Conservation (phyloP, 1,139 yeast genomes). For the Suhomyces ambrosiae region DNA sequence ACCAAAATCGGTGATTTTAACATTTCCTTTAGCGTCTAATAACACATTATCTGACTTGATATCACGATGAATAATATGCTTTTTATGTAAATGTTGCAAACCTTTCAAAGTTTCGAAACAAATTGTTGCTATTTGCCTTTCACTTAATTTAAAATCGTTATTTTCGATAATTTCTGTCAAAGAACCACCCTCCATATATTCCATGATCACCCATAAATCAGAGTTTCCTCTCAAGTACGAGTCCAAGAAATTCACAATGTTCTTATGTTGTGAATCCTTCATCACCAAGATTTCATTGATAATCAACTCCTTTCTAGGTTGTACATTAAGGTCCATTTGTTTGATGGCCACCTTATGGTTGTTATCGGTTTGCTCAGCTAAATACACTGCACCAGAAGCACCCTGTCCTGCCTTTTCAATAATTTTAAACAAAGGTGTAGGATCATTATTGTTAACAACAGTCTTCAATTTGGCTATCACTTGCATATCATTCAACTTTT, state of each 20-base stretch:
- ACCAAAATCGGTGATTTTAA: conserved; percentile 96
- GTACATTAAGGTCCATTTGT: conserved; percentile 92
- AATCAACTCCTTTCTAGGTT: conserved; percentile 91
- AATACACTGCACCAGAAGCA: conserved; percentile 93
- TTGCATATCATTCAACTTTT: conserved; percentile 83
- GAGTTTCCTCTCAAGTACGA: conserved; percentile 45
- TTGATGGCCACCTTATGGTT: conserved; percentile 76
- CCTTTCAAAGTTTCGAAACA: conserved; percentile 93
- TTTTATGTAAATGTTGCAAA: conserved; percentile 83
- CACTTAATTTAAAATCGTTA: conserved; percentile 65
- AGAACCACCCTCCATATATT: conserved; percentile 51
- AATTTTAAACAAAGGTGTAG: conserved; percentile 80
- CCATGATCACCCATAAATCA: conserved; percentile 37
- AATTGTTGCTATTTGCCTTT: conserved; percentile 84
- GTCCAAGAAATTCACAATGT: conserved; percentile 51
- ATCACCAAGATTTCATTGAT: conserved; percentile 55
- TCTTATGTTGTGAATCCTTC: conserved; percentile 52
- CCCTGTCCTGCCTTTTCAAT: conserved; percentile 99
- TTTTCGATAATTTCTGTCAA: conserved; percentile 88
- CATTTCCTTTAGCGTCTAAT: conserved; percentile 82
- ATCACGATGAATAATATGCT: conserved; percentile 93
- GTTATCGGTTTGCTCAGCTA: conserved; percentile 60
- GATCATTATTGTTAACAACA: conserved; percentile 83
- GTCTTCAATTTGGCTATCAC: conserved; percentile 80
- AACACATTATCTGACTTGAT: conserved; percentile 94